These are phyloP conservation scores for Pholiota microspora DNA, from an alignment of 768 basidiomycete species.

Conservation along the genomic window DNA sequence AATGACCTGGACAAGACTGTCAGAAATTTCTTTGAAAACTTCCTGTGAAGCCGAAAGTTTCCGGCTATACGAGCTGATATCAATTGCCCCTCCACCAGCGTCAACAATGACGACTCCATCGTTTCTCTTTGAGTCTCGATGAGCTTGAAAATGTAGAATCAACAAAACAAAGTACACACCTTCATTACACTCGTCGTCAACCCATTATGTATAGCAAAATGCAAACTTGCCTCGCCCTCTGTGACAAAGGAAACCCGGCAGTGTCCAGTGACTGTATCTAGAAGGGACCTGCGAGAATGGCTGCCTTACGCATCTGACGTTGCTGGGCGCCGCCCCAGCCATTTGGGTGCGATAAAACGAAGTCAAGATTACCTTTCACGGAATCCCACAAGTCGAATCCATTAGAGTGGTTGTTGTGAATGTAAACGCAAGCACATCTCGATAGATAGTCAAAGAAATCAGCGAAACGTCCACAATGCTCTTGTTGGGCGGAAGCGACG, in stretches of 20 bases:
- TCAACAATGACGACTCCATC: slow-evolving; percentile 20
- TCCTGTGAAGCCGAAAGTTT: slow-evolving; percentile 11
- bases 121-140: not conserved
- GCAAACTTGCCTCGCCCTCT: no score
- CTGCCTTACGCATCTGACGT: slow-evolving; percentile 49
- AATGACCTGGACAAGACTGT: slow-evolving; percentile 20
- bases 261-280: slow-evolving; percentile 32
- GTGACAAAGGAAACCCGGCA: slow-evolving; percentile 45
- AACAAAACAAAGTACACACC: slow-evolving; percentile 11
- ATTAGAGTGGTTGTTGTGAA: slow-evolving; percentile 40
- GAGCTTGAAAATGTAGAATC: not conserved
- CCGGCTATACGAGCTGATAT: slow-evolving; percentile 42
- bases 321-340: slow-evolving; percentile 63
- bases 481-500: slow-evolving; percentile 41
- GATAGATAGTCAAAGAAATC: slow-evolving; percentile 54
- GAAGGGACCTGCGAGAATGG: slow-evolving; percentile 49
- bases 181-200: slow-evolving; percentile 32
- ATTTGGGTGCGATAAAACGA: slow-evolving; percentile 60
- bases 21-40: slow-evolving; percentile 41
- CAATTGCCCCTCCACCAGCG: slow-evolving; percentile 45
- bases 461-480: slow-evolving; percentile 40
- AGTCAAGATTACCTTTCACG: slow-evolving; percentile 37
- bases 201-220: slow-evolving; percentile 49
- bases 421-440: slow-evolving; percentile 39
- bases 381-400: slow-evolving; percentile 45